Evolutionary conservation across 2,329 filamentous ascomycete genomes (phyloP), one percentile per base, ranked within the genome.

Genomic region (Colletotrichum sp.): DNA sequence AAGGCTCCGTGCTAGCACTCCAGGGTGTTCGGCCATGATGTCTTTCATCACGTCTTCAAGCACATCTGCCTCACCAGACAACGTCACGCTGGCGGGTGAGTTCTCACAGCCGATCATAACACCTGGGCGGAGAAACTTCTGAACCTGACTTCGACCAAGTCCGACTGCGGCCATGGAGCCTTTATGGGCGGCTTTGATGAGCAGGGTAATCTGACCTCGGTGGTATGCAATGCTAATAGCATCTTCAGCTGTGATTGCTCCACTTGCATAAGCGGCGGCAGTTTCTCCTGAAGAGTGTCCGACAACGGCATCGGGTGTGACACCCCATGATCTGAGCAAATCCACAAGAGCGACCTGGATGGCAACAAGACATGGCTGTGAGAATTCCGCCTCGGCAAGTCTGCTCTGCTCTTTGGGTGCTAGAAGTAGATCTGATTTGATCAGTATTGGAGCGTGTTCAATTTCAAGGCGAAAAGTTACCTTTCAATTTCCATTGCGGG

Each of bases 121-220:
- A 6, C 81, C 85, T 84, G 86, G 13, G 76, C 79, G 18, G 80
- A 83, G n/a, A 64, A 64, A 21, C 52, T 63, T 3, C 12, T 78
- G 76, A 9, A 66, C 48, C 21, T 78, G 64, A 58, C 58, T 16
- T 26, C 86, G 84, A 52, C 83, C 86, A 2, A 85, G 84, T 3
- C 88, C 90, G 4, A 91, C 88, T 1, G 90, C 90, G 80, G 91
- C 85, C 91, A 92, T 92, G 9, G 86, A 82, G 0, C 90, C 90
- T 6, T 82, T 67, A 16, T 71, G 75, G 5, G 66, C 68, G 30
- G 71, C 64, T 34, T 76, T 76, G 18, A 76, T 69, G 6, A 70
- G 26, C 16, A 55, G 55, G 13, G 71, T 76, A 28, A 71, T 75
- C 34, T 85, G 83, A 6, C 85, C 85, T 6, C 86, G 82, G 69